phyloP scores from a whole-genome alignment of 305 asterid species.

The Lippia alba region DNA sequence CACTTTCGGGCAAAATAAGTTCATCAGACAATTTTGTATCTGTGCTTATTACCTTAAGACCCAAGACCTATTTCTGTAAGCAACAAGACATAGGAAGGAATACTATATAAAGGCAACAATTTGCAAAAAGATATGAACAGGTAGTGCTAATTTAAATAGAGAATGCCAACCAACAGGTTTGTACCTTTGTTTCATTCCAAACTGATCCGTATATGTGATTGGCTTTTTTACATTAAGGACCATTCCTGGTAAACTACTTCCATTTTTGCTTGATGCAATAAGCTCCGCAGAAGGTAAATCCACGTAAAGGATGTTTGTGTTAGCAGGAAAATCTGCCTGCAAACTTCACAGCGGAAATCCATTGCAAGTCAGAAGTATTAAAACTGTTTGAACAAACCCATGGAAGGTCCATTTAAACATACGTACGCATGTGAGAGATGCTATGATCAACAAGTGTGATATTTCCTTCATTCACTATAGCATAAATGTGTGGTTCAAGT shows the following conservation, averaged over 20 bases:
- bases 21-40: neutral
- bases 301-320: constrained; percentile 91
- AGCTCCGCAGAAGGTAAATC: constrained; percentile 91
- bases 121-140: constrained; percentile 14
- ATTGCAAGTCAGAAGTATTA: constrained; percentile 44
- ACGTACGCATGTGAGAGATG: constrained; percentile 7
- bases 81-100: neutral
- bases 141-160: constrained; percentile 22
- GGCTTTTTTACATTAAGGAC: constrained; percentile 90
- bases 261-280: constrained; percentile 75
- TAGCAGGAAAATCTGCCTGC: constrained; percentile 94
- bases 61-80: constrained; percentile 9
- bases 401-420: constrained; percentile 20
- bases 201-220: constrained; percentile 76
- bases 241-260: constrained; percentile 87
- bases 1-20: constrained; percentile 20
- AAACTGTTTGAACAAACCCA: constrained; percentile 30
- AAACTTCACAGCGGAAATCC: constrained; percentile 61
- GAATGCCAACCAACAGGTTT: constrained; percentile 26
- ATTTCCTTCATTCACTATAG: constrained; percentile 9
- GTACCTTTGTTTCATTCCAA: constrained; percentile 87
- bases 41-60: neutral
- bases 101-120: neutral
- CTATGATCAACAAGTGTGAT: constrained; percentile 11
- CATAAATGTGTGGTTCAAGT: neutral